These are phyloP conservation scores for Thermomucor indicae-seudaticae DNA, from an alignment of 371 early-diverging fungal species.

Conservation along the genomic window DNA sequence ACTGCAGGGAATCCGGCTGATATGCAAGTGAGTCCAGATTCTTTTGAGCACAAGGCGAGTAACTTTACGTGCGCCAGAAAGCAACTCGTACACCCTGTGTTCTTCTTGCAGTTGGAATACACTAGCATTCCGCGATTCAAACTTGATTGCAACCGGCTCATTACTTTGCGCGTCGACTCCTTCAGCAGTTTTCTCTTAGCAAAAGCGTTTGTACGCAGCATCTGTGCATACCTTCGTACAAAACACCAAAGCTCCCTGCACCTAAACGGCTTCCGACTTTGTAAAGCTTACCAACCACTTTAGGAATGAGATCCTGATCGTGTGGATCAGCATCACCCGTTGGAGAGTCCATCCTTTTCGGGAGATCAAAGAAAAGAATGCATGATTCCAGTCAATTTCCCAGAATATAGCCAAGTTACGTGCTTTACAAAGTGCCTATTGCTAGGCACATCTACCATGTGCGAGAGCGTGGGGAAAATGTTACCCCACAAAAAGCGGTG, in stretches of 20 bases:
- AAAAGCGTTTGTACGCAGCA: not conserved
- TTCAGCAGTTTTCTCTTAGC: not conserved
- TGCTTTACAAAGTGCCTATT: not conserved
- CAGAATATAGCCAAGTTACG: not conserved
- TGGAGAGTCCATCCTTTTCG: not conserved
- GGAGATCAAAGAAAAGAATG: not conserved
- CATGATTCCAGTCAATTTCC: not conserved
- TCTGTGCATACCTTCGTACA: slow-evolving; percentile 11
- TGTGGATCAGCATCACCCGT: too few species aligned
- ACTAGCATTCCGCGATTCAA: slow-evolving; percentile 6
- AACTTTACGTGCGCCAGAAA: slow-evolving; percentile 8
- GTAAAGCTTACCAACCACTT: slow-evolving; percentile 5
- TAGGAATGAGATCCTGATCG: slow-evolving; percentile 4
- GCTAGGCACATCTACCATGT: not conserved
- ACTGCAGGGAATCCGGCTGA: slow-evolving; percentile 77
- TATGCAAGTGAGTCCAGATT: not conserved
- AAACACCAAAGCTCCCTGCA: slow-evolving; percentile 16
- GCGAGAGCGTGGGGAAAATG: not conserved
- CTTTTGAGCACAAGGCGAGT: not conserved
- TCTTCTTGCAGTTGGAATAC: slow-evolving; percentile 7
- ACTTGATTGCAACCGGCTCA: slow-evolving; percentile 8
- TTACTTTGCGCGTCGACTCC: slow-evolving; percentile 4
- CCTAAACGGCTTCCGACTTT: slow-evolving; percentile 1
- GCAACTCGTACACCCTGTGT: slow-evolving; percentile 5
- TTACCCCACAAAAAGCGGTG: too few species aligned